Evolutionary conservation across 1,284 basidiomycete genomes (phyloP).

Genomic region (Pterula multifida): DNA sequence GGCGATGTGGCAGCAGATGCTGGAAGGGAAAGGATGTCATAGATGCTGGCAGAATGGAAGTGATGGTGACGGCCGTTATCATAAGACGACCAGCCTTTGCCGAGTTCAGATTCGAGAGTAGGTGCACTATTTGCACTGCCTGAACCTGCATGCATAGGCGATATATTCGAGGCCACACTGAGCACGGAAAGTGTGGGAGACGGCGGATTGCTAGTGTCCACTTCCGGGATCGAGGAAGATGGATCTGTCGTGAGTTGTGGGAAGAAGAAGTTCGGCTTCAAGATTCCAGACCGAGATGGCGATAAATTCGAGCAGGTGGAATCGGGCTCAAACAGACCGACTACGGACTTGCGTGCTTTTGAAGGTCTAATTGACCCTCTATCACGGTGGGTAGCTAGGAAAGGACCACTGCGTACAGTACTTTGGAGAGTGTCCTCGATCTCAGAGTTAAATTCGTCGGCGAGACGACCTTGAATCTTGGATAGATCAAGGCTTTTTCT

Average conservation of each 20-base stretch:
- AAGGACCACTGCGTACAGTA: slow-evolving; percentile 5
- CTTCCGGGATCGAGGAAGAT: slow-evolving; percentile 2
- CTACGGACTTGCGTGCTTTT: slow-evolving; percentile 44
- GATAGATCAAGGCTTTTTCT: slow-evolving; percentile 18
- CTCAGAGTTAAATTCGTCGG: background rate
- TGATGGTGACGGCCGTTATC: background rate
- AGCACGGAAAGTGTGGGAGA: slow-evolving; percentile 24
- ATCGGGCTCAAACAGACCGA: slow-evolving; percentile 45
- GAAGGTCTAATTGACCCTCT: slow-evolving; percentile 4
- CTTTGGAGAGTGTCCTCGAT: background rate
- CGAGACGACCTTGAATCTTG: background rate
- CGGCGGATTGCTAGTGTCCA: slow-evolving; percentile 13
- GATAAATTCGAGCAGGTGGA: too few relatives aligned
- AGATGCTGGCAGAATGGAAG: background rate
- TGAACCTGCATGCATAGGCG: background rate
- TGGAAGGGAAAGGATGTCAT: background rate
- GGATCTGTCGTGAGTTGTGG: slow-evolving; percentile 6
- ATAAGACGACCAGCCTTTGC: slow-evolving; percentile 11
- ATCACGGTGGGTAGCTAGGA: slow-evolving; percentile 9
- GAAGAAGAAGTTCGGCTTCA: slow-evolving; percentile 7
- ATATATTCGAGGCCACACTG: slow-evolving; percentile 17
- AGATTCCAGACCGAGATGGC: background rate
- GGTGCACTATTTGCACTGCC: slow-evolving; percentile 11
- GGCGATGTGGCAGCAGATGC: background rate
- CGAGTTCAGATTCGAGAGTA: slow-evolving; percentile 50